Percentiles rank a stretch among this genome's conserved stretches.
phyloP scores from a whole-genome alignment of 2,329 filamentous ascomycete genomes.

The Rhynchosporium secalis region DNA sequence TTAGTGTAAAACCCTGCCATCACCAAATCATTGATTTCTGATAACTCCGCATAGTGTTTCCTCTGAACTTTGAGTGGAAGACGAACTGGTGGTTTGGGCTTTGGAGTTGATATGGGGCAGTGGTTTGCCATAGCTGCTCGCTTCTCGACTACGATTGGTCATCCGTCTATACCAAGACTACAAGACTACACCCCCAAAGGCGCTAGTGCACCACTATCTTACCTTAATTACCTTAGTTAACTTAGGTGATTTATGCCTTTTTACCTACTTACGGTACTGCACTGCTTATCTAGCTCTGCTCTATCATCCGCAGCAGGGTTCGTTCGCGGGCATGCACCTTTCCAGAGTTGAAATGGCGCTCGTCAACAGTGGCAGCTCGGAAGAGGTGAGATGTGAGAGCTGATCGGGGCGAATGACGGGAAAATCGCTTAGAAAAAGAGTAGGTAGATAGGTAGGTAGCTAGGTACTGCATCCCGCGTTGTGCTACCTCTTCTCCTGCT shows the following conservation, averaged over 20 bases:
- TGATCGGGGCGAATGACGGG: slow-evolving; percentile 14
- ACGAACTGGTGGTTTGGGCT: slow-evolving; percentile 7
- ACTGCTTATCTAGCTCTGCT: neutral
- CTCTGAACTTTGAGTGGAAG: neutral
- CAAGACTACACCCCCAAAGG: neutral
- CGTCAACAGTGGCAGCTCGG: slow-evolving; percentile 13
- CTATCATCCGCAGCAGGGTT: slow-evolving; percentile 11
- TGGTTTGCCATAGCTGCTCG: neutral
- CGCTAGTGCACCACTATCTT: neutral
- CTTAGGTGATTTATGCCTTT: no score
- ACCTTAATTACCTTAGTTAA: neutral
- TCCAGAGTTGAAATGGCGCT: slow-evolving; percentile 17
- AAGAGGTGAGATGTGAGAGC: slow-evolving; percentile 14
- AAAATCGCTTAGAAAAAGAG: no score
- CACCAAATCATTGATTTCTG: neutral
- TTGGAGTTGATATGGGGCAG: neutral
- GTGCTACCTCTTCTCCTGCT: neutral
- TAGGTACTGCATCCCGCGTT: neutral
- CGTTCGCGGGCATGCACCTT: slow-evolving; percentile 9
- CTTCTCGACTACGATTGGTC: neutral
- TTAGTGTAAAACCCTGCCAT: no score
- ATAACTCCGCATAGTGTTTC: neutral
- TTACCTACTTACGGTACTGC: neutral
- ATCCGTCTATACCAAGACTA: neutral
- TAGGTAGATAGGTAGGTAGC: no score